Evolutionary conservation across 202 grass and related monocot species (phyloP), one percentile per base, ranked within the genome.

Genomic region (Schoenoplectus tabernaemontani): DNA sequence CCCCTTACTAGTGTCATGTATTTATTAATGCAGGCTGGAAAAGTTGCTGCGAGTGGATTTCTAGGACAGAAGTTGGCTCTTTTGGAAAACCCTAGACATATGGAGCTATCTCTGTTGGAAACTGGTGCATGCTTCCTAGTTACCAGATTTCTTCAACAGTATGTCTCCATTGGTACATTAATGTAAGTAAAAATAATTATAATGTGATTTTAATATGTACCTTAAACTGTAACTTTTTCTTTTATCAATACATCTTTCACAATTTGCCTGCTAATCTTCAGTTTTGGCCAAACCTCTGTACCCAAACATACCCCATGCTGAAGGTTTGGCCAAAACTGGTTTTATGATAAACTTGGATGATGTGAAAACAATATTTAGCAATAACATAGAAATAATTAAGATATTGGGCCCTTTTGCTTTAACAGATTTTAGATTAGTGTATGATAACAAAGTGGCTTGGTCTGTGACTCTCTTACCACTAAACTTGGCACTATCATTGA

Each of bases 81-180:
- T 64, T 64, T 97, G 39, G 54, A 76, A 58, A 93, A 97, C 65
- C 93, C 85, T 63, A 91, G 85, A 46, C 85, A 91, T 51, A 97
- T 97, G 93, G 87, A 85, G 28, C 89, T 82, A 9, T 91, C 91
- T 1, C 64, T 82, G 76, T 80, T 79, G 0, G 87, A 94, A 74
- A 72, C 87, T 61, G 92, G 85, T 36, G 86, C 92, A 1, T 79
- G 87, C 4, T 80, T 91, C 74, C 13, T 94, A 20, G 92, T 94
- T 57, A 65, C 89, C 68, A 91, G 92, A 78, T 94, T 91, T 82
- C 83, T 96, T 68, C 46, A 69, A 26, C 82, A 81, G 84, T 90
- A 86, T 22, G 24, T 96, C 48, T 86, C 87, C 0, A 43, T 84
- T 30, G 92, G 89, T 50, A 90, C 83, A 85, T 46, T 96, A 78